phyloP scores from a whole-genome alignment of 2,329 filamentous ascomycete genomes.

The Aspergillus unguis region DNA sequence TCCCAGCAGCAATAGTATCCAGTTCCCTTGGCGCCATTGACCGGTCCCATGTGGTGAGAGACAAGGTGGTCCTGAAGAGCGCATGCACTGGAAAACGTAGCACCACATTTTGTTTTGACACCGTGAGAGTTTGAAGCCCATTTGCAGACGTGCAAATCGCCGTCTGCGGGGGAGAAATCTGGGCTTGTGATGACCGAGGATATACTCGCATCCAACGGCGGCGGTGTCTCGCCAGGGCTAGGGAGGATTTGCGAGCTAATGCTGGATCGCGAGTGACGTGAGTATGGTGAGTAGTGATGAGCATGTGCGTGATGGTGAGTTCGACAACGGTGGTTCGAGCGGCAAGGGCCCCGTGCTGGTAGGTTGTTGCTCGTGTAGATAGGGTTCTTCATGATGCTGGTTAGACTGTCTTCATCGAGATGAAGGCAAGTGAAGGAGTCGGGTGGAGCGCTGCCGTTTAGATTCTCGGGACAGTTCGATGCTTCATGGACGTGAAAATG shows the following conservation, averaged over 20 bases:
- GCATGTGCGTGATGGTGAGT: constrained; percentile 31
- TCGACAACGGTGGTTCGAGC: constrained; percentile 31
- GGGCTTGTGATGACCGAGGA: constrained; percentile 39
- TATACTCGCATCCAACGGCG: constrained; percentile 32
- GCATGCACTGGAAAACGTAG: constrained; percentile 33
- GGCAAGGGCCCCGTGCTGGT: constrained; percentile 28
- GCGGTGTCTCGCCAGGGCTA: constrained; percentile 37
- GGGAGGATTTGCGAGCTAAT: constrained; percentile 36
- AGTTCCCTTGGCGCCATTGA: constrained; percentile 38
- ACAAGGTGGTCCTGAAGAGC: constrained; percentile 42
- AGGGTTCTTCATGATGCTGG: constrained; percentile 27
- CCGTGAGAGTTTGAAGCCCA: constrained; percentile 32
- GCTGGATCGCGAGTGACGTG: constrained; percentile 36
- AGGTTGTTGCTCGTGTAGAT: constrained; percentile 22
- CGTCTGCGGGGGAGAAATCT: constrained; percentile 30
- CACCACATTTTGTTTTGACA: constrained; percentile 32
- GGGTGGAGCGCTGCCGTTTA: constrained; percentile 17
- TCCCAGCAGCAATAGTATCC: constrained; percentile 46
- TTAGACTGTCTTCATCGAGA: constrained; percentile 29
- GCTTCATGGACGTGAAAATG: constrained; percentile 25
- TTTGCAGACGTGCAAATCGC: constrained; percentile 38
- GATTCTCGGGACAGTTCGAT: constrained; percentile 12
- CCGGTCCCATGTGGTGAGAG: constrained; percentile 35
- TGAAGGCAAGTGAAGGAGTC: constrained; percentile 31
- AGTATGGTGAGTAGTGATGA: constrained; percentile 36